Evolutionary conservation across 352 stramenopile species (phyloP).

Genomic region (Phytophthora pini): DNA sequence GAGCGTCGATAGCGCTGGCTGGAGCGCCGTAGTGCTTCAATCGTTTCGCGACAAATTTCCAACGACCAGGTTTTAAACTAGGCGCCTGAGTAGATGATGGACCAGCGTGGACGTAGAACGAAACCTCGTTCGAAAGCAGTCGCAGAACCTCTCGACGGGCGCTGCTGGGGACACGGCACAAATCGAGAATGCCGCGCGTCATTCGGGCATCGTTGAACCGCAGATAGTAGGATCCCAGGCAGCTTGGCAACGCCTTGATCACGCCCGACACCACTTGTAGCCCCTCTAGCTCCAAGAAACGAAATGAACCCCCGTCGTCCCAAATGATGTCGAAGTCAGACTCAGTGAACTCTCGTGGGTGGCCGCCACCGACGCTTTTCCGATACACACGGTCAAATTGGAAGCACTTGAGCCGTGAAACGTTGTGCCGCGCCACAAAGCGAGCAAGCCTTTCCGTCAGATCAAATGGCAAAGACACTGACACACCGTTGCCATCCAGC

Average conservation of each 20-base stretch:
- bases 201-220: constrained; percentile 82
- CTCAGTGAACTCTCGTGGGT: constrained; percentile 83
- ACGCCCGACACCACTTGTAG: constrained; percentile 82
- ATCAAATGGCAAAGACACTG: constrained; percentile 85
- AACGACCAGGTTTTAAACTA: constrained; percentile 70
- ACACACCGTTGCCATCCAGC: constrained; percentile 80
- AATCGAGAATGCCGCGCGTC: constrained; percentile 70
- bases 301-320: constrained; percentile 69
- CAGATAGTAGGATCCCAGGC: constrained; percentile 80
- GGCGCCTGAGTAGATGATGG: constrained; percentile 61
- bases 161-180: constrained; percentile 59
- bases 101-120: constrained; percentile 66
- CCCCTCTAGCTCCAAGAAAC: constrained; percentile 80
- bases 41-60: constrained; percentile 79
- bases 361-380: constrained; percentile 72
- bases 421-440: constrained; percentile 83
- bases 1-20: constrained; percentile 53
- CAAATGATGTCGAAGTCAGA: constrained; percentile 89
- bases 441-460: constrained; percentile 83
- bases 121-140: constrained; percentile 81
- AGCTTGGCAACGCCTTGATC: constrained; percentile 62
- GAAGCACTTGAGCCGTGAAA: constrained; percentile 83
- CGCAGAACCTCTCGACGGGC: constrained; percentile 76
- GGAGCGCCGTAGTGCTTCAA: constrained; percentile 67
- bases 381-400: constrained; percentile 89